Evolutionary conservation across 2,329 filamentous ascomycete species (phyloP).

Genomic region (Fusarium transvaalense): DNA sequence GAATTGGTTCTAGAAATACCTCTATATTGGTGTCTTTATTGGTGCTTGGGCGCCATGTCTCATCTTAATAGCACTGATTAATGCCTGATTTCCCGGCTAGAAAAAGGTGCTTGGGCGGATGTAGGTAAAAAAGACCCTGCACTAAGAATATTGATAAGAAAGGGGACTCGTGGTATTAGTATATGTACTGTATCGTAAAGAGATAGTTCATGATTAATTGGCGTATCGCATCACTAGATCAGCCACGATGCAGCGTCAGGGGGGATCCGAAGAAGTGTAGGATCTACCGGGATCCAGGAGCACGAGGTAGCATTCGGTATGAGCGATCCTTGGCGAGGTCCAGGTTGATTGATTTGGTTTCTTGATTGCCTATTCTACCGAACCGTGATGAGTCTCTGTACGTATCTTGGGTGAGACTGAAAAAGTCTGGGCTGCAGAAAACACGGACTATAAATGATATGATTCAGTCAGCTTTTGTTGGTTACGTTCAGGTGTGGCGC

Average conservation of each 20-base stretch:
- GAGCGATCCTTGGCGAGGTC: neutral
- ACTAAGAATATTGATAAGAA: neutral
- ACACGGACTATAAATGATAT: neutral
- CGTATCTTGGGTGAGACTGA: too few relatives aligned
- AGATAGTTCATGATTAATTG: neutral
- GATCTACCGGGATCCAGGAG: conserved; percentile 1
- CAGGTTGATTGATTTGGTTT: neutral
- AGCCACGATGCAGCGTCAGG: neutral
- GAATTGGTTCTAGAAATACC: neutral
- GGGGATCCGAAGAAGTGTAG: neutral
- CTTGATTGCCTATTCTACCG: neutral
- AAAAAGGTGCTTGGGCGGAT: neutral
- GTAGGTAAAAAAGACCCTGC: neutral
- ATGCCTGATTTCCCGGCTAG: neutral
- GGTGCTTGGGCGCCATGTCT: neutral
- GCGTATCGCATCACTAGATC: neutral
- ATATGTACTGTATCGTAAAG: neutral
- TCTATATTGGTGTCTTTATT: neutral
- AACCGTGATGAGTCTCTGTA: neutral
- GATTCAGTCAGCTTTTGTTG: neutral
- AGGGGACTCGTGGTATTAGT: neutral
- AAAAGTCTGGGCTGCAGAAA: neutral
- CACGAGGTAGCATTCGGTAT: neutral
- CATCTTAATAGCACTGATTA: neutral
- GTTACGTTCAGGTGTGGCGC: neutral